Evolutionary conservation across 2,329 filamentous ascomycete genomes (phyloP).

Genomic region (Calonectria honghensis): DNA sequence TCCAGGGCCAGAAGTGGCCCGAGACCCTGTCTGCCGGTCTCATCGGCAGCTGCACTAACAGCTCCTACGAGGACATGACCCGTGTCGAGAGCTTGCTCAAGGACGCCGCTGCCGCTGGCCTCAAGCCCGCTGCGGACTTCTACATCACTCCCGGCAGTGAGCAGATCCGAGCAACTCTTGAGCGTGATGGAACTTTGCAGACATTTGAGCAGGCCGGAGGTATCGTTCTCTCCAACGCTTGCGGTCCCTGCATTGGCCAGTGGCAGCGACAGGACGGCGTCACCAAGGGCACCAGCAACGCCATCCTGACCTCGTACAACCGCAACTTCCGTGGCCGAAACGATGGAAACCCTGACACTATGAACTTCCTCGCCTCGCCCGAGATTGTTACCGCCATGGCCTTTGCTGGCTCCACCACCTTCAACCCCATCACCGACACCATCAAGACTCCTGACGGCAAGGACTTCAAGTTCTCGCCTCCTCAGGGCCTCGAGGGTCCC

Average conservation of each 20-base stretch:
- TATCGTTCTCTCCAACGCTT: slow-evolving; percentile 95
- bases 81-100: slow-evolving; percentile 87
- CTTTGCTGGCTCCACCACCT: slow-evolving; percentile 93
- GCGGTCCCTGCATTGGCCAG: slow-evolving; percentile 93
- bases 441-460: slow-evolving; percentile 87
- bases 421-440: slow-evolving; percentile 95
- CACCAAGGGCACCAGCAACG: slow-evolving; percentile 89
- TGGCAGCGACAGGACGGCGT: slow-evolving; percentile 95
- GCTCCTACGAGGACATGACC: slow-evolving; percentile 90
- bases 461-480: slow-evolving; percentile 90
- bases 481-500: slow-evolving; percentile 80
- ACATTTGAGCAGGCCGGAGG: slow-evolving; percentile 98
- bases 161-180: slow-evolving; percentile 96
- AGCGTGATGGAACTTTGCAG: slow-evolving; percentile 90
- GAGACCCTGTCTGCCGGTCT: slow-evolving; percentile 97
- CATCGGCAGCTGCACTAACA: slow-evolving; percentile 99
- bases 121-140: slow-evolving; percentile 96
- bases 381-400: slow-evolving; percentile 98
- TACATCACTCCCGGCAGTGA: slow-evolving; percentile 97
- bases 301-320: slow-evolving; percentile 98
- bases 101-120: slow-evolving; percentile 91
- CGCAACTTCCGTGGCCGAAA: slow-evolving; percentile 98
- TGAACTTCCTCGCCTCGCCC: slow-evolving; percentile 99
- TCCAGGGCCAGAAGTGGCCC: slow-evolving; percentile 96
- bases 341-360: slow-evolving; percentile 95